These are phyloP conservation scores for Mycena citricolor DNA, from an alignment of 1,284 basidiomycete genomes.

Conservation along the genomic window DNA sequence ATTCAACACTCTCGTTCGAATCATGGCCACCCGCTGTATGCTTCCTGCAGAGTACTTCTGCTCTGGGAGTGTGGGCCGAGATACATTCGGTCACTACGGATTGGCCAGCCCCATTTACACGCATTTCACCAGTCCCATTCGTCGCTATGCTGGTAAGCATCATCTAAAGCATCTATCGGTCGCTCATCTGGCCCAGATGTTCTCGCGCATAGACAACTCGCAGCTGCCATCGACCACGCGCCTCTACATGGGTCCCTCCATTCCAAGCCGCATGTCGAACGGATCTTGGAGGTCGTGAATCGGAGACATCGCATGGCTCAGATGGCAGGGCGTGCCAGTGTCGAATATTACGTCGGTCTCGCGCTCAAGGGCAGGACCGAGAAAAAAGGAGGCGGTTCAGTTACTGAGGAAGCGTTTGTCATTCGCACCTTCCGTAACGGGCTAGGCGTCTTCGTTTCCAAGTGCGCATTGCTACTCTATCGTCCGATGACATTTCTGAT, in stretches of 20 bases:
- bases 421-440: conserved; percentile 96
- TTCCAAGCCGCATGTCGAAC: conserved; percentile 88
- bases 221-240: conserved; percentile 85
- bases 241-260: conserved; percentile 87
- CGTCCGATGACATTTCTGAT: not conserved
- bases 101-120: conserved; percentile 97
- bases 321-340: conserved; percentile 93
- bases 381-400: conserved; percentile 41
- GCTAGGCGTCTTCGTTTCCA: conserved; percentile 91
- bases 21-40: conserved; percentile 99
- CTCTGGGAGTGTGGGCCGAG: conserved; percentile 88
- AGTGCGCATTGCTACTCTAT: conserved; percentile 53
- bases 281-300: conserved; percentile 86
- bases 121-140: conserved; percentile 95
- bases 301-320: conserved; percentile 94
- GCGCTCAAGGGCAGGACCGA: conserved; percentile 78
- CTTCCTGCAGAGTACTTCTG: conserved; percentile 98
- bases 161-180: conserved; percentile 27
- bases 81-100: conserved; percentile 96
- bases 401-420: conserved; percentile 89
- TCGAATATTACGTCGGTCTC: conserved; percentile 97
- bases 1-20: conserved; percentile 97
- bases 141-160: conserved; percentile 86
- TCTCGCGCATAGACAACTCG: conserved; percentile 90
- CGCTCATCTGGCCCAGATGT: conserved; percentile 66